Percentiles rank a stretch among this genome's conserved stretches.
Conservation (phyloP, 2,329 filamentous ascomycete species). For the Aureobasidium subglaciale region DNA sequence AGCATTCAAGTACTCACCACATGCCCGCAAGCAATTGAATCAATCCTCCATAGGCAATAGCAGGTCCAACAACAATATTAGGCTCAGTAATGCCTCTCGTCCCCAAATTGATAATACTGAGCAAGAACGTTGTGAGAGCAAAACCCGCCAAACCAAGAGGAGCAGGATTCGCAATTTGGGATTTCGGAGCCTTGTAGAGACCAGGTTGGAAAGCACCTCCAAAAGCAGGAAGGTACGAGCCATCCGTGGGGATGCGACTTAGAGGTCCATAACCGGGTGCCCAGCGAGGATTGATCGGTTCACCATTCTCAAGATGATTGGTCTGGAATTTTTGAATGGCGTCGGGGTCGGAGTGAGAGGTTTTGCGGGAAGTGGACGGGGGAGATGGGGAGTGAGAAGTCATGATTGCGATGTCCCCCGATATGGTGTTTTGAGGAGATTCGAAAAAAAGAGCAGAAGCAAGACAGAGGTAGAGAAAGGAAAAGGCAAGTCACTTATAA, state of each 20-base stretch:
- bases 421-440: neutral
- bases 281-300: neutral
- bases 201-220: conserved; percentile 69
- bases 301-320: neutral
- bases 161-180: conserved; percentile 70
- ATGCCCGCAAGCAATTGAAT: conserved; percentile 77
- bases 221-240: conserved; percentile 50
- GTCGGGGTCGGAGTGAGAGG: neutral
- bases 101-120: conserved; percentile 66
- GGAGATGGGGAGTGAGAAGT: neutral
- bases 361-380: neutral
- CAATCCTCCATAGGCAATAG: conserved; percentile 69
- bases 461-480: neutral
- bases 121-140: conserved; percentile 74
- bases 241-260: conserved; percentile 38
- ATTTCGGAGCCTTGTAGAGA: conserved; percentile 51
- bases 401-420: neutral
- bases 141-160: conserved; percentile 72
- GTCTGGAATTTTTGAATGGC: neutral
- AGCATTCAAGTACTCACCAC: conserved; percentile 52
- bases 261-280: conserved; percentile 32
- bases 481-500: neutral
- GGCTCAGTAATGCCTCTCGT: conserved; percentile 53
- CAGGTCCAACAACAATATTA: conserved; percentile 61
- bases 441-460: neutral